phyloP scores from a whole-genome alignment of 139 green algal species.

The Coccomyxa sp. region DNA sequence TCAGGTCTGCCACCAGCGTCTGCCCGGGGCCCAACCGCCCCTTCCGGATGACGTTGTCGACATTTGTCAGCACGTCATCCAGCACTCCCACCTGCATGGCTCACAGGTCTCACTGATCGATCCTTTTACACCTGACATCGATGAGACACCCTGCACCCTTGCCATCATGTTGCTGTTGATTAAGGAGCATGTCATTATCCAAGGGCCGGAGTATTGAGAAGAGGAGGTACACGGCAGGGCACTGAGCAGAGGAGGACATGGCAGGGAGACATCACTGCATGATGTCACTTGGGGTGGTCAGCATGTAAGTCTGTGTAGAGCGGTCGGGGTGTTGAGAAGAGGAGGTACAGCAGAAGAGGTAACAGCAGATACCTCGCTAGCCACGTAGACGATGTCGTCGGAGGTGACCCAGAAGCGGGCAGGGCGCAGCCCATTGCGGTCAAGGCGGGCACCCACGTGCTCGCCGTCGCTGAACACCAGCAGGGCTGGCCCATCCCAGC shows the following conservation, averaged over 20 bases:
- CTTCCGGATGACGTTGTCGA: constrained; percentile 82
- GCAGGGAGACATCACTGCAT: too few relatives aligned
- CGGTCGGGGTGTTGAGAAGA: too few relatives aligned
- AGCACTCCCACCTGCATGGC: constrained; percentile 82
- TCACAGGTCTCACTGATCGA: neutral
- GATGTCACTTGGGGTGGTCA: too few relatives aligned
- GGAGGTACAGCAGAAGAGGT: neutral
- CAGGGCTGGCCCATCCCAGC: constrained; percentile 97
- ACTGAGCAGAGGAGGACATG: too few relatives aligned
- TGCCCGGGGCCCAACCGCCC: constrained; percentile 94
- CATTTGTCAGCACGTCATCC: constrained; percentile 83
- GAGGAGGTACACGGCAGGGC: too few relatives aligned
- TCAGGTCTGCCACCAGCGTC: constrained; percentile 22
- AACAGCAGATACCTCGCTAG: constrained; percentile 77
- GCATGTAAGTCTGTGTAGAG: neutral
- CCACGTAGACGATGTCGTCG: constrained; percentile 96
- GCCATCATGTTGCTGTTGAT: neutral
- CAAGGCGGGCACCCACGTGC: constrained; percentile 85
- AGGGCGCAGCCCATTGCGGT: constrained; percentile 97
- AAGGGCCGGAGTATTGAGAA: too few relatives aligned
- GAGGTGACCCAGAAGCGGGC: constrained; percentile 94
- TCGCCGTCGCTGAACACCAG: constrained; percentile 96
- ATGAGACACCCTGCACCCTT: neutral
- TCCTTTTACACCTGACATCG: neutral
- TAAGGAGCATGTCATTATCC: too few relatives aligned